phyloP scores from a whole-genome alignment of 2,329 filamentous ascomycete genomes.

The Colletotrichum costaricense region DNA sequence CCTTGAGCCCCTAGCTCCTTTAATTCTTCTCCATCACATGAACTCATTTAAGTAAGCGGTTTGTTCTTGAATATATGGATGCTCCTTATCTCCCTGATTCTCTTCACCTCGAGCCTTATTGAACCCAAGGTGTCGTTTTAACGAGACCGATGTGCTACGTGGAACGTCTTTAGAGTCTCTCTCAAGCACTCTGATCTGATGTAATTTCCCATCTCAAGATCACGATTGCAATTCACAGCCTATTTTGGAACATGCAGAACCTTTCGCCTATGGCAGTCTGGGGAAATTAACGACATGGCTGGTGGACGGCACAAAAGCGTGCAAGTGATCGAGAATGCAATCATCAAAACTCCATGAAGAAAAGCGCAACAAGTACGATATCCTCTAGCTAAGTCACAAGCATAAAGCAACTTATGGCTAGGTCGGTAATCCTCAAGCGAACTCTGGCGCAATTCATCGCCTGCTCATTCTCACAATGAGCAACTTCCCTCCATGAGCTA shows the following conservation, averaged over 20 bases:
- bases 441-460: neutral
- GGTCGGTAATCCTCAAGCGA: neutral
- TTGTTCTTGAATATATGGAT: too few relatives aligned
- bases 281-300: neutral
- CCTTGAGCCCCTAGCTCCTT: too few relatives aligned
- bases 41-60: too few relatives aligned
- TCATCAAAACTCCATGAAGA: too few relatives aligned
- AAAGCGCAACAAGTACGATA: neutral
- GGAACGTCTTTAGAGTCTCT: neutral
- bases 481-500: neutral
- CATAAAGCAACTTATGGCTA: neutral
- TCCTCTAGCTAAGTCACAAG: neutral
- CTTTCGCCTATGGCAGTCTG: neutral
- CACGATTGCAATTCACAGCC: neutral
- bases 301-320: neutral
- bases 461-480: neutral
- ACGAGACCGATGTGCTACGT: neutral
- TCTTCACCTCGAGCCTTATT: too few relatives aligned
- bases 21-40: too few relatives aligned
- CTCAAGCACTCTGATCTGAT: neutral
- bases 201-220: neutral
- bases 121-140: too few relatives aligned
- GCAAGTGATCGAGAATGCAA: neutral
- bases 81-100: too few relatives aligned
- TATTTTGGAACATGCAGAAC: neutral